Percentiles rank a stretch among this genome's conserved stretches.
Evolutionary conservation across 306 rosid species (phyloP).

Genomic region (Quercus glauca): DNA sequence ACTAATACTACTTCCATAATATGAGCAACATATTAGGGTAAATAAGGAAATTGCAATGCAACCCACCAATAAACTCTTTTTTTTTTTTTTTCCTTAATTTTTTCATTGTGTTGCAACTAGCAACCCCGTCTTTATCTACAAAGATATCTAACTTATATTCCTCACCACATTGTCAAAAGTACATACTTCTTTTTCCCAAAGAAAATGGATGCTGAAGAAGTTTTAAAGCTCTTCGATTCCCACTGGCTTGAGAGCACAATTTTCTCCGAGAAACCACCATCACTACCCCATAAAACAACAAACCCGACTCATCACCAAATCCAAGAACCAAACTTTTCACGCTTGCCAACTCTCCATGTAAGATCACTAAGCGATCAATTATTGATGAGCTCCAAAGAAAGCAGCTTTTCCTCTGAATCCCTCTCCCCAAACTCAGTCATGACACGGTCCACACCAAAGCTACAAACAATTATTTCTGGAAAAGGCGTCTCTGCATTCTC

Average conservation of each 20-base stretch:
- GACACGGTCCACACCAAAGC: slow-evolving; percentile 20
- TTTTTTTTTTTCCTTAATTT: no score
- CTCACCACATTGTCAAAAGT: no score
- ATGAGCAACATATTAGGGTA: no score
- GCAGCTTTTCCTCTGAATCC: slow-evolving; percentile 24
- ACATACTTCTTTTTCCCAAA: not conserved
- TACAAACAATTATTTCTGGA: slow-evolving; percentile 48
- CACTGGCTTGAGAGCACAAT: slow-evolving; percentile 53
- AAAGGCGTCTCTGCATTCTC: slow-evolving; percentile 37
- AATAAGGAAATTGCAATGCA: no score
- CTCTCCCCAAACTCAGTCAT: slow-evolving; percentile 41
- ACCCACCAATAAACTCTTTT: no score
- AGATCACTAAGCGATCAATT: slow-evolving; percentile 53
- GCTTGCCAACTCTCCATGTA: slow-evolving; percentile 21
- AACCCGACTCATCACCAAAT: not conserved
- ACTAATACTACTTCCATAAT: no score
- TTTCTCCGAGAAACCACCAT: slow-evolving; percentile 30
- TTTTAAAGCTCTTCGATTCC: slow-evolving; percentile 55
- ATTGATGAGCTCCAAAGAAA: slow-evolving; percentile 12
- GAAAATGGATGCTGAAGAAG: slow-evolving; percentile 57
- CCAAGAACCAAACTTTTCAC: slow-evolving; percentile 3
- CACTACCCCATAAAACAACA: slow-evolving; percentile 7
- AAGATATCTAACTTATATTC: no score
- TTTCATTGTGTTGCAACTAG: no score
- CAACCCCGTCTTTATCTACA: no score